phyloP scores from a whole-genome alignment of 305 asterid genomes.

The Fraxinus ornus region DNA sequence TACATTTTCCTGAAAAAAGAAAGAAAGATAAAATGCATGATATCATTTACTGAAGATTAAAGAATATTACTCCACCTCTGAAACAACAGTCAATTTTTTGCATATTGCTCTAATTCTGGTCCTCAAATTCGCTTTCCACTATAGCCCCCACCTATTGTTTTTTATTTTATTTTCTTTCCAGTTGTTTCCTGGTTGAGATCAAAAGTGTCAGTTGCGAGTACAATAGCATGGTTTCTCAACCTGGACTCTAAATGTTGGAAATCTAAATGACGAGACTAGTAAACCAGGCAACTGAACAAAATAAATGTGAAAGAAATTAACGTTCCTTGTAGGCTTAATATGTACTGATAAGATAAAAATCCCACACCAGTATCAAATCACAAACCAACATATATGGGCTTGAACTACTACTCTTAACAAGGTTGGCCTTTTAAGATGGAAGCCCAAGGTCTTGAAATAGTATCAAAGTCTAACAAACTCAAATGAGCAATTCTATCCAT shows the following conservation, averaged over 20 bases:
- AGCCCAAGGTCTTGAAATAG: not conserved
- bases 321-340: not conserved
- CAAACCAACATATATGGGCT: not conserved
- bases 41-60: conserved; percentile 7
- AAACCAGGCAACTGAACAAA: not conserved
- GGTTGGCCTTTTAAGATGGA: not conserved
- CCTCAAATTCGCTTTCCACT: conserved; percentile 12
- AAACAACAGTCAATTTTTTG: conserved; percentile 4
- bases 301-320: not conserved
- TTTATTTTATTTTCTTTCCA: not conserved
- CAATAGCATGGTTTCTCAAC: conserved; percentile 12
- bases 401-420: not conserved
- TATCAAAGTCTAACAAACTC: not conserved
- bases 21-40: conserved; percentile 15
- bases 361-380: not conserved
- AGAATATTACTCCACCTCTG: not conserved
- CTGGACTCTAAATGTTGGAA: conserved; percentile 3
- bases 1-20: conserved; percentile 76
- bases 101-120: not conserved
- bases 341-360: not conserved
- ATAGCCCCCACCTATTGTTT: conserved; percentile 5
- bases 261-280: conserved; percentile 6
- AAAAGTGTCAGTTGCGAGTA: not conserved
- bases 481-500: not conserved
- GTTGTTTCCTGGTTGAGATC: conserved; percentile 16